phyloP scores from a whole-genome alignment of 306 rosid genomes.

The Fragaria iinumae region DNA sequence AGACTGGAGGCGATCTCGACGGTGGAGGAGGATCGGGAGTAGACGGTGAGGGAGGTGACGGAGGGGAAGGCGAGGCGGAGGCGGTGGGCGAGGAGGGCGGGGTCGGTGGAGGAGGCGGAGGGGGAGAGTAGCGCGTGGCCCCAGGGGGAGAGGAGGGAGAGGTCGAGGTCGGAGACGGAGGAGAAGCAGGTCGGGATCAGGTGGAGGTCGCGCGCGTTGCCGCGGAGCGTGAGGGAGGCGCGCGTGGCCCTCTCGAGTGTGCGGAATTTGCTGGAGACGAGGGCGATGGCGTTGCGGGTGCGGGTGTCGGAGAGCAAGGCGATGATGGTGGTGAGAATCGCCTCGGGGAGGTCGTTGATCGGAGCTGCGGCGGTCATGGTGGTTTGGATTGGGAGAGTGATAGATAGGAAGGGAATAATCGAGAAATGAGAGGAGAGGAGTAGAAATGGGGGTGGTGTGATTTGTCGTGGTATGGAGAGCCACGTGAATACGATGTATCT shows the following conservation, averaged over 20 bases:
- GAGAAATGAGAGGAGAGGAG: background rate
- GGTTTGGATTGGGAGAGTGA: background rate
- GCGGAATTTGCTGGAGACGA: slow-evolving; percentile 55
- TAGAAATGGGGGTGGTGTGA: background rate
- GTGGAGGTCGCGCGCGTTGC: slow-evolving; percentile 83
- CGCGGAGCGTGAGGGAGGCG: slow-evolving; percentile 62
- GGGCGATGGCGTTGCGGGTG: slow-evolving; percentile 62
- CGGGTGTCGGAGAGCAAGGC: slow-evolving; percentile 54
- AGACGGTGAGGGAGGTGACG: slow-evolving; percentile 66
- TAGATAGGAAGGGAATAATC: background rate
- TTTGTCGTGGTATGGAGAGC: slow-evolving; percentile 35
- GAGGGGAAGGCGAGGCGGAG: slow-evolving; percentile 69
- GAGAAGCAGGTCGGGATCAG: slow-evolving; percentile 60
- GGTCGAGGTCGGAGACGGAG: slow-evolving; percentile 62
- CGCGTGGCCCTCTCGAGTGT: slow-evolving; percentile 68
- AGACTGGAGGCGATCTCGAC: slow-evolving; percentile 48
- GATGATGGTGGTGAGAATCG: slow-evolving; percentile 48
- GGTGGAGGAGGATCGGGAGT: slow-evolving; percentile 61
- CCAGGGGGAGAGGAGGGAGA: slow-evolving; percentile 82
- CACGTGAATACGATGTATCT: slow-evolving; percentile 42
- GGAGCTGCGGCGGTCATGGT: background rate
- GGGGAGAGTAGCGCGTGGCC: slow-evolving; percentile 74
- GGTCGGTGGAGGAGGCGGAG: slow-evolving; percentile 34
- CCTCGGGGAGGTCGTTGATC: slow-evolving; percentile 69
- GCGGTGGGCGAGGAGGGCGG: slow-evolving; percentile 54